phyloP scores from a whole-genome alignment of 2,329 filamentous ascomycete genomes.

The Hypoxylon sp. region DNA sequence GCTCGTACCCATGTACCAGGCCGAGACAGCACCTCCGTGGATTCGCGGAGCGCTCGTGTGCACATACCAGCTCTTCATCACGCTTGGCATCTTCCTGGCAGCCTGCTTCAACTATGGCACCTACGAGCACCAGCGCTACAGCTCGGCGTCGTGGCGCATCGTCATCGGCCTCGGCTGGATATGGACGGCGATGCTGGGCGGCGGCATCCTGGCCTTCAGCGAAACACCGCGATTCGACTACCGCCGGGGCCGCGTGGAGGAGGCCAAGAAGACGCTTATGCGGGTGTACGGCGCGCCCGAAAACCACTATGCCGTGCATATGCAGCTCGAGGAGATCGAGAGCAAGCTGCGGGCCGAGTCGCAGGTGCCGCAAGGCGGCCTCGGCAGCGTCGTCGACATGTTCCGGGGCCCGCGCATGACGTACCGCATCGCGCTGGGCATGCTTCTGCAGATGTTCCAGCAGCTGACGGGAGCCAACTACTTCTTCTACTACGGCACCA shows the following conservation, averaged over 20 bases:
- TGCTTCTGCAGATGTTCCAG: slow-evolving; percentile 69
- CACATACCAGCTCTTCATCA: slow-evolving; percentile 76
- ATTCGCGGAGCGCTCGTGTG: slow-evolving; percentile 71
- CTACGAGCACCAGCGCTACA: slow-evolving; percentile 49
- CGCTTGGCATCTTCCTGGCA: slow-evolving; percentile 69
- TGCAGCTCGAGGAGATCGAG: slow-evolving; percentile 56
- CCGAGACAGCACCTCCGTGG: slow-evolving; percentile 72
- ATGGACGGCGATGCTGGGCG: slow-evolving; percentile 57
- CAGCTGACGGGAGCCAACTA: slow-evolving; percentile 74
- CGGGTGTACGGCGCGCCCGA: slow-evolving; percentile 53
- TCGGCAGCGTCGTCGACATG: slow-evolving; percentile 58
- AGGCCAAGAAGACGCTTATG: slow-evolving; percentile 57
- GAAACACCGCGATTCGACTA: slow-evolving; percentile 63
- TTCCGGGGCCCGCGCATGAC: slow-evolving; percentile 70
- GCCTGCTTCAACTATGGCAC: slow-evolving; percentile 71
- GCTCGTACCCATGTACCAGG: slow-evolving; percentile 75
- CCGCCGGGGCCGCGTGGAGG: slow-evolving; percentile 55
- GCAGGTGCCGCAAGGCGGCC: slow-evolving; percentile 9
- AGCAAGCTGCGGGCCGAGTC: slow-evolving; percentile 60
- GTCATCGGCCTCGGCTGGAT: slow-evolving; percentile 63
- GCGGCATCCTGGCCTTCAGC: slow-evolving; percentile 59
- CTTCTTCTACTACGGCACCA: slow-evolving; percentile 70
- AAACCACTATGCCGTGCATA: slow-evolving; percentile 35
- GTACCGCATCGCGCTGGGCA: slow-evolving; percentile 68
- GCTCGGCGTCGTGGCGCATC: slow-evolving; percentile 66